Base-by-base conservation (phyloP, 1,284 basidiomycete species). In the Prillingera fragicola region DNA sequence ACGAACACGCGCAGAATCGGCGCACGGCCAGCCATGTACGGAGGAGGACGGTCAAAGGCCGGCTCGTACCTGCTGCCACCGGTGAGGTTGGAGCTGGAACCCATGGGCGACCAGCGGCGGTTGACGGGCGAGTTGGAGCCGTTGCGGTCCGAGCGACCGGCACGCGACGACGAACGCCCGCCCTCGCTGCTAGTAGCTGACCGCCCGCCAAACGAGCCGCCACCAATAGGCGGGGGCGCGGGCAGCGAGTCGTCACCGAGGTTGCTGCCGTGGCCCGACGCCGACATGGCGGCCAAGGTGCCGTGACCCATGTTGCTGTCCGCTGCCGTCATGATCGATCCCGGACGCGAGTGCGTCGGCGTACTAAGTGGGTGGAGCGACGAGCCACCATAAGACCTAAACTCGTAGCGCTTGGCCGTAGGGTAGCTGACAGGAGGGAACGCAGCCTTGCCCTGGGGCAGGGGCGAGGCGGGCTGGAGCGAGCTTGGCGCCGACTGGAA, bases 1-100 rank as follows among this genome's bases (percentile, higher is more conserved):
- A 72, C 65, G 33, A 71, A 71, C 1, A 73, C 66, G 18, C 65
- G 51, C 25, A 73, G 44, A 9, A 71, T 56, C 7, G 71, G 71
- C 0, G 62, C 67, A 9, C 70, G 57, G 14, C 66, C 70, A 0
- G 56, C 55, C 21, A 59, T 60, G 49, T 57, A 70, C 2, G 70
- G 70, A 0, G 63, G 59, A 4, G 69, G 64, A 17, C 57, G 59
- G 32, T 72, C 67, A 38, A 72, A 72, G 5, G 64, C 63, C 14
- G 64, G 64, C 45, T 72, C 70, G 25, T 52, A 31, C 27, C 53
- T 34, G 34, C 24, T 31, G 32, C 23, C 33, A 33, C 32, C 32
- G 19, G 27, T 44, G 35, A 13, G 21, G 19, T n/a, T 35, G 14
- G 33, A 21, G 14, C n/a, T 14, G 6, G 24, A 38, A 12, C 24